Evolutionary conservation across 148 eudicot genomes (phyloP).

Genomic region (Gaultheria prostrata): DNA sequence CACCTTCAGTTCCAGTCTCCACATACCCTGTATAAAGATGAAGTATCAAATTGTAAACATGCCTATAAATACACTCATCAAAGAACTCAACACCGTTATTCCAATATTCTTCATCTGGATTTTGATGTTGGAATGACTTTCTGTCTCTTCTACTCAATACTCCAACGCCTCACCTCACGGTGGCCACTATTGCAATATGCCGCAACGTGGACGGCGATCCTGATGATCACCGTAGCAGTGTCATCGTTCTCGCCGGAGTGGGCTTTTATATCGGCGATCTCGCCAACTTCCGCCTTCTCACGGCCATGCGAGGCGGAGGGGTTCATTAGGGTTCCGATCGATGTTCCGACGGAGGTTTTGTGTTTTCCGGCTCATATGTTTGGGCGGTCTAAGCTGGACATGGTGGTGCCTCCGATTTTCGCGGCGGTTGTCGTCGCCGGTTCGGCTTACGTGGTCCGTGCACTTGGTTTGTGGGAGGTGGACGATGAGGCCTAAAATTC

Average conservation of each 20-base stretch:
- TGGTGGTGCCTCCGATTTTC: conserved; percentile 66
- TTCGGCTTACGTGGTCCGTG: conserved; percentile 59
- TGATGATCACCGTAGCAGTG: conserved; percentile 49
- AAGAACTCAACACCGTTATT: not conserved
- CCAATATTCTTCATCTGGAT: not conserved
- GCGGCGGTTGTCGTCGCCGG: conserved; percentile 66
- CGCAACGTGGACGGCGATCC: conserved; percentile 60
- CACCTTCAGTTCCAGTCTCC: not conserved
- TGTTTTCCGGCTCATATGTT: conserved; percentile 59
- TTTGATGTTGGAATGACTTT: conserved; percentile 20
- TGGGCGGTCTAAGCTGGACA: conserved; percentile 49
- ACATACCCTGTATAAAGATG: not conserved
- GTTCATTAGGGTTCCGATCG: conserved; percentile 58
- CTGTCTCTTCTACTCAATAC: conserved; percentile 27
- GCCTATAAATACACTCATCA: not conserved
- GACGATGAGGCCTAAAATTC: conserved; percentile 18
- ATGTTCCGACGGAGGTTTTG: conserved; percentile 50
- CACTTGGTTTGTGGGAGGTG: conserved; percentile 53
- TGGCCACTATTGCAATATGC: conserved; percentile 56
- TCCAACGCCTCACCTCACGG: conserved; percentile 27
- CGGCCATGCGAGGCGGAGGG: conserved; percentile 28
- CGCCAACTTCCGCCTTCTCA: conserved; percentile 46
- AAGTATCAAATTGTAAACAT: not conserved
- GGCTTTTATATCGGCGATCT: conserved; percentile 55
- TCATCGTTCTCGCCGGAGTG: conserved; percentile 62